Base-by-base conservation (phyloP, 495 filamentous ascomycete species). In the Aspergillus taichungensis region DNA sequence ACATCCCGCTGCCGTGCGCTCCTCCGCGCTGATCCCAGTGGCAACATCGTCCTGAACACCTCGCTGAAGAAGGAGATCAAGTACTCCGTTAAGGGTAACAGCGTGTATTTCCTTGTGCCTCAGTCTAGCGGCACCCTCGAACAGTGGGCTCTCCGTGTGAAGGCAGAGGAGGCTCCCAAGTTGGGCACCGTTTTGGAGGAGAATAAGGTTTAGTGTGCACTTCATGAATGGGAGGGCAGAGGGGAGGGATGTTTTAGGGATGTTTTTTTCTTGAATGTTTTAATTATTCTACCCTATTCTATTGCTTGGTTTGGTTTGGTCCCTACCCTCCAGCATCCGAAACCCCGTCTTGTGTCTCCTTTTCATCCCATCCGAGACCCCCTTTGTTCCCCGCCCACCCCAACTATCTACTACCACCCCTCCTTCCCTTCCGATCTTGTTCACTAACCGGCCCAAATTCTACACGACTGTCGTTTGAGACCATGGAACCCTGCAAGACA, bases 21-120 rank as follows among this genome's bases (percentile, higher is more conserved):
- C 24, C 54, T 88, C 38, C 75, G 85, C 28, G 76, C 73, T 10
- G 83, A 88, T 40, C 84, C 83, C 0, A 75, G 79, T 47, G 85
- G 85, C 14, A 77, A 78, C 12, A 60, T 89, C 11, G 68, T 83
- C 5, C 56, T 90, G 44, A 90, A 90, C 64, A 76, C 82, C 32
- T 54, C 65, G 10, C 56, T 88, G 13, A 69, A 82, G 30, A 67
- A 77, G 18, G 63, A 73, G 10, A 61, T 82, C 6, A 69, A 68
- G 1, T 90, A 87, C 61, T 71, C 70, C 40, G 54, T 61, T 5
- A 65, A 60, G 5, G 65, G 62, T 13, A 83, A 77, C 55, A 76
- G 69, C 18, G 66, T 84, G 33, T 77, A 77, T 43, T 61, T 85
- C 34, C 57, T 72, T 24, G 72, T 79, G 3, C 68, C 76, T 1